Evolutionary conservation across 208 protist species (phyloP).

Genomic region (Leishmania turanica): DNA sequence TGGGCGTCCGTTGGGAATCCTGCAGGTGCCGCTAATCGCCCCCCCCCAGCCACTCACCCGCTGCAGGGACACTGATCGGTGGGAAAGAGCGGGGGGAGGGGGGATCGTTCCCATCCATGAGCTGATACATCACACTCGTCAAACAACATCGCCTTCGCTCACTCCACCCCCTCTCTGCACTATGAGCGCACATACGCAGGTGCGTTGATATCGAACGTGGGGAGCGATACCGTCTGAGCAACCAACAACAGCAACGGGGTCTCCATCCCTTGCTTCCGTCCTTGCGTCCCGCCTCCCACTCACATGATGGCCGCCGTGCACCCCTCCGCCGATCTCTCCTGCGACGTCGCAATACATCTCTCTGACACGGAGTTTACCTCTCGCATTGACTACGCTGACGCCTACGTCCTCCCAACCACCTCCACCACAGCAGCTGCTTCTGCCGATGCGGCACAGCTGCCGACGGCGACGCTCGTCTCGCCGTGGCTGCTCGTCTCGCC

Average conservation of each 20-base stretch:
- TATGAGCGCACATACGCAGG: background rate
- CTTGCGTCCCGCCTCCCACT: background rate
- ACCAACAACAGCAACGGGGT: background rate
- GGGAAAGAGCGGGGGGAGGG: no score
- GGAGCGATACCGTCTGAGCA: background rate
- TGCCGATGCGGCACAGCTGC: slow-evolving; percentile 3
- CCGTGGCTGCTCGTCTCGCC: slow-evolving; percentile 38
- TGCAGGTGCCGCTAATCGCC: background rate
- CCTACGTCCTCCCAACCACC: slow-evolving; percentile 46
- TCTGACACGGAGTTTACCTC: slow-evolving; percentile 50
- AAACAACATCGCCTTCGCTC: background rate
- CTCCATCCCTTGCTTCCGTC: background rate
- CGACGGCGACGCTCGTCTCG: slow-evolving; percentile 25
- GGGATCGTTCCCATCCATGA: background rate
- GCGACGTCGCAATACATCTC: slow-evolving; percentile 25
- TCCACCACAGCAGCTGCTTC: background rate
- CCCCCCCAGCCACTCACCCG: background rate
- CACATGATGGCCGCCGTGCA: background rate
- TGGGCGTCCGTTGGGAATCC: background rate
- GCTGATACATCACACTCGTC: background rate
- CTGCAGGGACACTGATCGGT: background rate
- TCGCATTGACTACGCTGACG: slow-evolving; percentile 37
- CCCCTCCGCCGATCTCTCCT: background rate
- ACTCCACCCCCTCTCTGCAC: background rate
- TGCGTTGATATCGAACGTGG: background rate